Evolutionary conservation across 192 early-diverging fungal species (phyloP).

Genomic region (Umbelopsis vinacea): DNA sequence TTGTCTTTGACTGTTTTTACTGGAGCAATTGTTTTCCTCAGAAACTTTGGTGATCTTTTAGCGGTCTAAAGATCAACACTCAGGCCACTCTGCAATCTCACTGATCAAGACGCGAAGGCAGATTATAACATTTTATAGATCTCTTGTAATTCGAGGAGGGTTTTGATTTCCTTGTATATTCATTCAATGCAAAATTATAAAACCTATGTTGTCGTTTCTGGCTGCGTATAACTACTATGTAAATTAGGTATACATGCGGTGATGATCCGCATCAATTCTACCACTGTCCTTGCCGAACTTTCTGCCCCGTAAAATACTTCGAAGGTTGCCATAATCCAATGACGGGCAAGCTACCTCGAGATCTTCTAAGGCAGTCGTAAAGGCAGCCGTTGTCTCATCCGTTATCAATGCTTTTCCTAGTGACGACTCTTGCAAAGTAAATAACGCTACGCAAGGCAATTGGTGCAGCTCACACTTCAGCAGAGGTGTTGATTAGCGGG

Average conservation of each 20-base stretch:
- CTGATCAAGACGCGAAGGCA: too few relatives aligned
- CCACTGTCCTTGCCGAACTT: slow-evolving; percentile 19
- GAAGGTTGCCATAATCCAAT: not conserved
- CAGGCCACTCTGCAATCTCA: too few relatives aligned
- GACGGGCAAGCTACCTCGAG: not conserved
- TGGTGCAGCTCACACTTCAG: slow-evolving; percentile 7
- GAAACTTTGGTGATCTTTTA: slow-evolving; percentile 58
- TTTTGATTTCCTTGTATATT: not conserved
- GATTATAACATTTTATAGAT: too few relatives aligned
- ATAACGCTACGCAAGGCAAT: slow-evolving; percentile 2
- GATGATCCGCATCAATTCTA: slow-evolving; percentile 14
- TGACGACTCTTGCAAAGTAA: not conserved
- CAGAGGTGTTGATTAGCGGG: not conserved
- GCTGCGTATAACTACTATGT: not conserved
- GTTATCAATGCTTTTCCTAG: slow-evolving; percentile 5
- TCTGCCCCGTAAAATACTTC: not conserved
- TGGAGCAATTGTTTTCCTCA: slow-evolving; percentile 58
- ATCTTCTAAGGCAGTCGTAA: not conserved
- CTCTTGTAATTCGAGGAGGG: not conserved
- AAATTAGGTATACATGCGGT: slow-evolving; percentile 12
- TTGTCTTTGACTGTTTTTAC: slow-evolving; percentile 61
- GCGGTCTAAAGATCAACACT: slow-evolving; percentile 42
- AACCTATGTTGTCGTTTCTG: slow-evolving; percentile 1
- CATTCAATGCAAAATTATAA: not conserved
- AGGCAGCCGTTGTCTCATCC: not conserved